These are phyloP conservation scores for Panicum hallii DNA, from an alignment of 202 grass and related monocot genomes.

Conservation along the genomic window DNA sequence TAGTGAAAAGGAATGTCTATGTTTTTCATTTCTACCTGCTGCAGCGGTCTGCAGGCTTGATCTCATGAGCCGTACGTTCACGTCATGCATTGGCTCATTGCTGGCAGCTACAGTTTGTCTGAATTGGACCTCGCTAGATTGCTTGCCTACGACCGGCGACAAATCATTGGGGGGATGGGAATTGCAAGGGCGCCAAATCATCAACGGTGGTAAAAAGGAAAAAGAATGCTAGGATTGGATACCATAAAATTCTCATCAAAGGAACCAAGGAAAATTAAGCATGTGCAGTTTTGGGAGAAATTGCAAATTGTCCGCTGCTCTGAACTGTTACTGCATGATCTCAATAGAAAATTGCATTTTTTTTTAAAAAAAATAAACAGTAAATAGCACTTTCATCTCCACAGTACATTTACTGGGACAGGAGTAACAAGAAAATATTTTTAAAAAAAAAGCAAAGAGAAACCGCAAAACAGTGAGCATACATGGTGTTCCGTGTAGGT, in stretches of 20 bases:
- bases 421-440: not conserved
- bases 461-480: not conserved
- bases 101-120: constrained; percentile 50
- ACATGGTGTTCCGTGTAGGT: not conserved
- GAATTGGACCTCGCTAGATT: not conserved
- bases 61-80: not conserved
- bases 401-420: not conserved
- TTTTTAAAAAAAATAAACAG: too few species aligned
- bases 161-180: constrained; percentile 2
- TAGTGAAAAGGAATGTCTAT: constrained; percentile 43
- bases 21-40: not conserved
- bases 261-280: too few species aligned
- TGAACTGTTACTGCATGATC: too few species aligned
- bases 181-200: not conserved
- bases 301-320: too few species aligned
- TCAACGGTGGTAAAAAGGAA: not conserved
- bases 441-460: not conserved
- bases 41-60: not conserved
- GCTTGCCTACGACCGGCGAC: constrained; percentile 6
- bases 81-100: constrained; percentile 27
- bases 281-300: too few species aligned
- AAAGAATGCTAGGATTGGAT: not conserved
- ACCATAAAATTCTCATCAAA: not conserved
- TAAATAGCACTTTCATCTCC: too few species aligned
- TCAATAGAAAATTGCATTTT: too few species aligned